Conservation (phyloP, 768 basidiomycete genomes). For the Botryobasidium botryosum region DNA sequence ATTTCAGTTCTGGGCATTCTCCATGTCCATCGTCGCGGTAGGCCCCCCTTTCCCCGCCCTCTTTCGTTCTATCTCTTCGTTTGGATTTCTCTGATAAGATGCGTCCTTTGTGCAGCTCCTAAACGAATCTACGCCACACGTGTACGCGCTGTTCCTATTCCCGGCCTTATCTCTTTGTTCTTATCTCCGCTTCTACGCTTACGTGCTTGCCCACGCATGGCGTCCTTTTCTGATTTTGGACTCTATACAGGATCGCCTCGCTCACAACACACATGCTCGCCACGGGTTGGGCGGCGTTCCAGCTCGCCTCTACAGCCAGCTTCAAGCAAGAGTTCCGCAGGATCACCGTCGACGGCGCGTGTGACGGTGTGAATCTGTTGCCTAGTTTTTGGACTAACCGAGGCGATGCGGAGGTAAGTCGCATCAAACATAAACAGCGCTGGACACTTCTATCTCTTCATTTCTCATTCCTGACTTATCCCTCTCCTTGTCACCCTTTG, state of each 20-base stretch:
- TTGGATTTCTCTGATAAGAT: background rate
- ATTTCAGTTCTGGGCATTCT: constrained; percentile 68
- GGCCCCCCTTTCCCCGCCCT: constrained; percentile 5
- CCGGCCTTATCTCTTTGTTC: constrained; percentile 1
- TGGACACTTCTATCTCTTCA: too few relatives aligned
- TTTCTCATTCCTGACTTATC: too few relatives aligned
- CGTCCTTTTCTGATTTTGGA: too few relatives aligned
- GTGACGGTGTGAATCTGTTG: constrained; percentile 36
- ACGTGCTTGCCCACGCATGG: too few relatives aligned
- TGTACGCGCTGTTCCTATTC: constrained; percentile 18
- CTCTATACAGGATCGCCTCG: constrained; percentile 35
- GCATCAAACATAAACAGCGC: background rate
- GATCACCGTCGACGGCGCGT: constrained; percentile 48
- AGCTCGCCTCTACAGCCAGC: constrained; percentile 39
- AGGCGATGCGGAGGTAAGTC: constrained; percentile 30
- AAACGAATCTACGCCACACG: constrained; percentile 72
- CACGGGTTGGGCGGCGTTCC: constrained; percentile 55
- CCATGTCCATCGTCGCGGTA: constrained; percentile 53
- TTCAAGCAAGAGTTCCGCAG: constrained; percentile 41
- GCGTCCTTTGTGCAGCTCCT: constrained; percentile 18
- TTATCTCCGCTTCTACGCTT: too few relatives aligned
- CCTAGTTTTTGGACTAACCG: constrained; percentile 49
- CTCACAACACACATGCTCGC: constrained; percentile 56
- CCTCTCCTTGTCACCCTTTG: too few relatives aligned
- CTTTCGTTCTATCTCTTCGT: constrained; percentile 1